Evolutionary conservation across 2,329 filamentous ascomycete genomes (phyloP).

Genomic region (Trichocomaceae sp.): DNA sequence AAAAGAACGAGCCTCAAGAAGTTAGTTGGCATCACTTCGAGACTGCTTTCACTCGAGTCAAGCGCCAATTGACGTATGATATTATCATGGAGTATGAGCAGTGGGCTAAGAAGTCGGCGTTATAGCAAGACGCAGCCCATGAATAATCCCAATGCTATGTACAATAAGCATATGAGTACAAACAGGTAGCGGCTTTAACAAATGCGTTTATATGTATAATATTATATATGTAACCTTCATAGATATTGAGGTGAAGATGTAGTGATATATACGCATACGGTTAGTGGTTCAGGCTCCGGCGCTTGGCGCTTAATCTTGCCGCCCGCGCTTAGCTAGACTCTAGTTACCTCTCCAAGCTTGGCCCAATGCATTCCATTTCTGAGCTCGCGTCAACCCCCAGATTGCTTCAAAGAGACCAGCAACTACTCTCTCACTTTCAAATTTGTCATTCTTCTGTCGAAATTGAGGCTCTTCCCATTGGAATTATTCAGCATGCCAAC

Average conservation of each 20-base stretch:
- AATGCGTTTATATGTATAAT: too few species aligned
- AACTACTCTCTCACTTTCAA: not conserved
- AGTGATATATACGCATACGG: too few species aligned
- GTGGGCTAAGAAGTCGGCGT: conserved; percentile 38
- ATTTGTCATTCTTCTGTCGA: not conserved
- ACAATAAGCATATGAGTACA: too few species aligned
- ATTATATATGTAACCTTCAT: too few species aligned
- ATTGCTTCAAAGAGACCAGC: not conserved
- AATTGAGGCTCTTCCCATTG: not conserved
- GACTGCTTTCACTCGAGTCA: conserved; percentile 40
- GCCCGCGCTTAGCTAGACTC: not conserved
- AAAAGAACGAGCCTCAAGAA: conserved; percentile 30
- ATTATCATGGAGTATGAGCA: conserved; percentile 55
- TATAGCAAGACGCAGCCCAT: conserved; percentile 11
- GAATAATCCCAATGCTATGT: too few species aligned
- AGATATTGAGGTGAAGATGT: too few species aligned
- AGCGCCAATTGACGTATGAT: conserved; percentile 53
- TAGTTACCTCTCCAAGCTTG: not conserved
- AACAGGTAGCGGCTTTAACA: too few species aligned
- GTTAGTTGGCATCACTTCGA: conserved; percentile 41
- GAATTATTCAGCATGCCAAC: conserved; percentile 4
- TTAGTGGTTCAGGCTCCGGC: not conserved
- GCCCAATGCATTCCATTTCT: not conserved
- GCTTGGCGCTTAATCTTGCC: not conserved
- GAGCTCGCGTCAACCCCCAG: not conserved